Conservation (phyloP, 805 yeast genomes). For the Metahyphopichia silvanorum region DNA sequence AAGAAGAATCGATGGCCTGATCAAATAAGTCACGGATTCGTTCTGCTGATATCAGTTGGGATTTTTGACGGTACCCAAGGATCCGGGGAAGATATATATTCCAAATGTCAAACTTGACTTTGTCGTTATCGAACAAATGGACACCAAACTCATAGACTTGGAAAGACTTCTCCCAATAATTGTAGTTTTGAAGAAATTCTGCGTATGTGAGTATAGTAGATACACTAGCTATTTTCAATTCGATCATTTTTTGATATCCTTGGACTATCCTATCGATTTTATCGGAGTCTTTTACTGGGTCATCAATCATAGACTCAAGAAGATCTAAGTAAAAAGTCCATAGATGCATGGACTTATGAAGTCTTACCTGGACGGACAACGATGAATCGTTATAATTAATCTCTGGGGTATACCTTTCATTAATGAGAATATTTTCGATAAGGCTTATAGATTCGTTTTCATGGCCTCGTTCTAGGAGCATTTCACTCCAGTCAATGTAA, state of each 20-base stretch:
- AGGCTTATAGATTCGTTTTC: constrained; percentile 38
- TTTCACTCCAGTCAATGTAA: constrained; percentile 75
- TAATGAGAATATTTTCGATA: constrained; percentile 28
- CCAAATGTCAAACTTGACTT: constrained; percentile 63
- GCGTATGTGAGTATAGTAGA: constrained; percentile 65
- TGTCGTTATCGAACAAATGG: constrained; percentile 56
- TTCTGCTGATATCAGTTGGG: constrained; percentile 9
- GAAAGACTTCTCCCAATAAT: constrained; percentile 48
- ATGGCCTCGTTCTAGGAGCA: constrained; percentile 51
- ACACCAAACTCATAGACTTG: constrained; percentile 68
- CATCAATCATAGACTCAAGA: constrained; percentile 53
- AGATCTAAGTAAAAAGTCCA: constrained; percentile 78
- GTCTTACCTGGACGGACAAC: constrained; percentile 52
- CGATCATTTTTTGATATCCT: constrained; percentile 29
- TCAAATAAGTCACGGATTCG: constrained; percentile 71
- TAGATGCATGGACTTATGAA: constrained; percentile 58
- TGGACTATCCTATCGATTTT: constrained; percentile 10
- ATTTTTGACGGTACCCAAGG: constrained; percentile 15
- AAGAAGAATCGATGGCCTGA: constrained; percentile 40
- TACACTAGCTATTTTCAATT: constrained; percentile 66
- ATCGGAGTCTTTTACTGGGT: constrained; percentile 21
- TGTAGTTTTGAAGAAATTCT: constrained; percentile 48
- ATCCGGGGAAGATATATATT: constrained; percentile 58
- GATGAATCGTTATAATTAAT: constrained; percentile 35
- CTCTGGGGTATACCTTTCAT: constrained; percentile 7